A percentile compares a stretch with the other conserved stretches of the same genome.
phyloP scores from a whole-genome alignment of 495 filamentous ascomycete genomes.

The Lentithecium fluviatile region DNA sequence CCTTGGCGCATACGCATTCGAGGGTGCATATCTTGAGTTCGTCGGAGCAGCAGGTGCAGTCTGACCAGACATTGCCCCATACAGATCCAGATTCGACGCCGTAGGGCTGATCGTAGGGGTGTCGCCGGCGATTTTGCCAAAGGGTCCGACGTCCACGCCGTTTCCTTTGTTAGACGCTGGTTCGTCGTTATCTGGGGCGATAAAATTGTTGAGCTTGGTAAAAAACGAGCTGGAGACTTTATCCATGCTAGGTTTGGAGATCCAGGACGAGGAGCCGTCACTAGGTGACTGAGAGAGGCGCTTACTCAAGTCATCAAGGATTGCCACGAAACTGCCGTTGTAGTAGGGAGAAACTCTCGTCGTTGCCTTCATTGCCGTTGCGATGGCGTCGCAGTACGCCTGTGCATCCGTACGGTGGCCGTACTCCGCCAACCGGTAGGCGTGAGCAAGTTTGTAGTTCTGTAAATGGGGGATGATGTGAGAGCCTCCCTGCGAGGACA shows the following conservation, averaged over 20 bases:
- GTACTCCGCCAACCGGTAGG: slow-evolving; percentile 75
- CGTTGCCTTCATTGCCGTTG: slow-evolving; percentile 72
- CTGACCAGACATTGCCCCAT: slow-evolving; percentile 56
- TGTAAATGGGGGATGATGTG: slow-evolving; percentile 72
- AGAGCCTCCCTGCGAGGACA: slow-evolving; percentile 57
- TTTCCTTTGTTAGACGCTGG: slow-evolving; percentile 57
- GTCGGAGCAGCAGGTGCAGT: slow-evolving; percentile 40
- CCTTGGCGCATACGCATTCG: slow-evolving; percentile 20
- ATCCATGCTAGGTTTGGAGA: slow-evolving; percentile 90
- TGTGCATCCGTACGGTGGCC: slow-evolving; percentile 80
- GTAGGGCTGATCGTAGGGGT: slow-evolving; percentile 82
- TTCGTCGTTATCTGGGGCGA: slow-evolving; percentile 83
- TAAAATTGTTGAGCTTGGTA: slow-evolving; percentile 90
- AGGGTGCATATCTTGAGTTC: slow-evolving; percentile 64
- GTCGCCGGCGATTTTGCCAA: slow-evolving; percentile 70
- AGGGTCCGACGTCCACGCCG: slow-evolving; percentile 70
- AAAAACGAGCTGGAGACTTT: slow-evolving; percentile 86
- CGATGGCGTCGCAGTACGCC: slow-evolving; percentile 86
- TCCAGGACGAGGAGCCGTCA: slow-evolving; percentile 70
- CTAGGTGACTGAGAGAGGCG: slow-evolving; percentile 80
- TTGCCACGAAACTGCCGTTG: slow-evolving; percentile 66
- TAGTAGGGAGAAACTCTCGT: slow-evolving; percentile 84
- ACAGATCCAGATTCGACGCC: slow-evolving; percentile 73
- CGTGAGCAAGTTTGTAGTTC: slow-evolving; percentile 85
- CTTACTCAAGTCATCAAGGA: slow-evolving; percentile 79